Conservation (phyloP, 306 rosid genomes). For the Crataegus laevigata region DNA sequence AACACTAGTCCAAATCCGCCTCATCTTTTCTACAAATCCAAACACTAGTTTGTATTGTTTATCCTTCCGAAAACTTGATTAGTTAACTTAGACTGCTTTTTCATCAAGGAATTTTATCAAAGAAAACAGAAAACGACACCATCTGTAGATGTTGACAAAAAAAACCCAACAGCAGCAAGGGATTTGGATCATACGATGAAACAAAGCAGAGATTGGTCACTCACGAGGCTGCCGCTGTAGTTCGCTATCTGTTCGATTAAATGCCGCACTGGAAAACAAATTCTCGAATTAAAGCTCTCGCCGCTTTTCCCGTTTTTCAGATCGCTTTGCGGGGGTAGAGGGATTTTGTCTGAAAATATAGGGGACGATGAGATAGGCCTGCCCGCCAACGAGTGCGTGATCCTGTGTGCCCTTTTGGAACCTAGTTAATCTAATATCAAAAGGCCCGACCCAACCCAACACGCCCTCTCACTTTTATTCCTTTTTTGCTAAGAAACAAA, state of each 20-base stretch:
- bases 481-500: not conserved
- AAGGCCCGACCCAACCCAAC: not conserved
- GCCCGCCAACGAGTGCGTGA: not conserved
- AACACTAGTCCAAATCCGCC: not conserved
- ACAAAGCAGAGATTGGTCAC: not conserved
- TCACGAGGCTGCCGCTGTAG: constrained; percentile 11
- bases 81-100: not conserved
- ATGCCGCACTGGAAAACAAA: constrained; percentile 1
- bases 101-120: not conserved
- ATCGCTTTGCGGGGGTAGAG: not conserved
- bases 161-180: not conserved
- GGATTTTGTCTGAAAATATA: not conserved
- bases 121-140: not conserved
- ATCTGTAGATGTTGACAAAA: not conserved
- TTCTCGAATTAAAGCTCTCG: not conserved
- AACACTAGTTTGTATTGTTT: not conserved
- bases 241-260: not conserved
- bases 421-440: not conserved
- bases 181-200: not conserved
- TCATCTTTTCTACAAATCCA: too few species aligned
- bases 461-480: not conserved
- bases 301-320: not conserved
- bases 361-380: not conserved
- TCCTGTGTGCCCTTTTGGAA: not conserved
- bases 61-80: not conserved